Evolutionary conservation across 176 grass and related monocot species (phyloP), one percentile per base, ranked within the genome.

Genomic region (Hyparrhenia diplandra): DNA sequence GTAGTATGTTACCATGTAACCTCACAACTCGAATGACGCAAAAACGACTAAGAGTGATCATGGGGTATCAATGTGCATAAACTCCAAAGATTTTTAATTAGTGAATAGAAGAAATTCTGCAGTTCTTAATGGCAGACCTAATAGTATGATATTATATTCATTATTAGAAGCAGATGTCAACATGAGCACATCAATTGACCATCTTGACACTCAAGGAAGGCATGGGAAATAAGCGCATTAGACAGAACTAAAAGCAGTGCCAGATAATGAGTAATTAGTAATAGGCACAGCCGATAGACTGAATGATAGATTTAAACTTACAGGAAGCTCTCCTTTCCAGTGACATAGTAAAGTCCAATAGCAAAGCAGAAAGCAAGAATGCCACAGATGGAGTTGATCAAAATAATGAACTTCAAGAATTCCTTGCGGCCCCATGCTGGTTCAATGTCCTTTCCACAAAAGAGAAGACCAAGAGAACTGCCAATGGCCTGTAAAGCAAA

Each of bases 341-440:
- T 96, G 70, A 96, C 87, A 65, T 99, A 99, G 87, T 99, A 99
- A 0, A 99, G 72, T 23, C 87, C 76, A 69, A 99, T 91, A 61
- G 97, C 97, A 67, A 93, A 76, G 84, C 78, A 79, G 71, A 99
- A 99, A 9, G 93, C 89, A 40, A 94, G 92, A 69, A 99, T 64
- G 1, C 90, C 91, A 30, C 88, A 90, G 24, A 96, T 81, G 73
- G 94, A 93, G 87, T 99, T 99, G 58, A 96, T 61, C 84, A 96
- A 85, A 49, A 99, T 88, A 66, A 99, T 93, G 51, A 99, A 99
- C 78, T 88, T 99, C 68, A 99, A 69, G 69, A 99, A 95, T 59
- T 99, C 97, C 85, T 90, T 99, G 70, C 93, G 91, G 43, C 97
- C 97, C 97, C 93, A 99, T n/a, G 69, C 87, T 30, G 93, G 93